phyloP scores from a whole-genome alignment of 2,329 filamentous ascomycete genomes.

The Talaromyces sp. region DNA sequence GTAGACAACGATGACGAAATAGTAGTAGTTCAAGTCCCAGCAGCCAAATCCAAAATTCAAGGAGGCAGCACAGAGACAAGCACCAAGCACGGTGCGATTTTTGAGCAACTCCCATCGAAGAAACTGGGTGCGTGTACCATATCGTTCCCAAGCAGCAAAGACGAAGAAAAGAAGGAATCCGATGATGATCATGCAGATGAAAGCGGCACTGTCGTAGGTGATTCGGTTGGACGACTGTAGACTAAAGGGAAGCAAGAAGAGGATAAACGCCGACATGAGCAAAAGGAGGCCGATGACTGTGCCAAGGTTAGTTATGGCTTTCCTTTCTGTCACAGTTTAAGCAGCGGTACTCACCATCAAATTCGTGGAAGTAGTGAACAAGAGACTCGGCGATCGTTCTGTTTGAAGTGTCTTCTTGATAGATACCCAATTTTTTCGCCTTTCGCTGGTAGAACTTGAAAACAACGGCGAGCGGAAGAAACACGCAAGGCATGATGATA shows the following conservation, averaged over 20 bases:
- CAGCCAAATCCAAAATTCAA: conserved; percentile 48
- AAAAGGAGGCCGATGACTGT: conserved; percentile 55
- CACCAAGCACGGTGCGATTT: conserved; percentile 47
- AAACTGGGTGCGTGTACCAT: conserved; percentile 48
- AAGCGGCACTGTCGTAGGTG: conserved; percentile 41
- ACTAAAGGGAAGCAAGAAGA: conserved; percentile 64
- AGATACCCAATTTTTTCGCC: conserved; percentile 51
- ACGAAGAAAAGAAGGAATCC: conserved; percentile 49
- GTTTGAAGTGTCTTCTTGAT: conserved; percentile 39
- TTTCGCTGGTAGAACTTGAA: conserved; percentile 55
- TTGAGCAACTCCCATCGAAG: conserved; percentile 50
- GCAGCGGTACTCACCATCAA: conserved; percentile 48
- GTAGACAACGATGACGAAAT: conserved; percentile 52
- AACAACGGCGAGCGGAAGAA: conserved; percentile 51
- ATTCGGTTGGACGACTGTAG: conserved; percentile 40
- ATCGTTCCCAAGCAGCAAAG: conserved; percentile 54
- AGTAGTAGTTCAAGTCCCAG: conserved; percentile 52
- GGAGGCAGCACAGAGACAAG: conserved; percentile 45
- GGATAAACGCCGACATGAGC: conserved; percentile 54
- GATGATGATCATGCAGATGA: conserved; percentile 50
- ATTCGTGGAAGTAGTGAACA: conserved; percentile 54
- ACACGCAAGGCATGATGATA: conserved; percentile 54
- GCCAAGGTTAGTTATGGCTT: conserved; percentile 44
- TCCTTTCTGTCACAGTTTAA: neutral
- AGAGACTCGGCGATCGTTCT: conserved; percentile 46